A percentile compares a stretch with the other conserved stretches of the same genome.
These are phyloP conservation scores for Penicillium hesseltinei DNA, from an alignment of 2,329 filamentous ascomycete genomes.

Conservation along the genomic window DNA sequence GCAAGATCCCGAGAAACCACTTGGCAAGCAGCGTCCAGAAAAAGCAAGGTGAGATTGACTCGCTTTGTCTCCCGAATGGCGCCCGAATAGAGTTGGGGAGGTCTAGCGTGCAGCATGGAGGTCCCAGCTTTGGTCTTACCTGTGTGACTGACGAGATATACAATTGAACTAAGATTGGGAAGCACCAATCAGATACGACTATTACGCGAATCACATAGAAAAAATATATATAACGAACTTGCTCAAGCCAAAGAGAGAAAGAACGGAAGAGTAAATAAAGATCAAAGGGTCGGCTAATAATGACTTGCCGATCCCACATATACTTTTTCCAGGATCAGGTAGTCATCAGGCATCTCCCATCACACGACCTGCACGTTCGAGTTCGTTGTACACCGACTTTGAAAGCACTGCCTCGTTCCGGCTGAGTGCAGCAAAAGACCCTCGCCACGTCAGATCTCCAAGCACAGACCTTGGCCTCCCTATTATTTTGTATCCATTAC, in stretches of 20 bases:
- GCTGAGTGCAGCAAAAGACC: constrained; percentile 6
- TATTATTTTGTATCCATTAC: neutral
- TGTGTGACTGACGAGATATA: constrained; percentile 2
- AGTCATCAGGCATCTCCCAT: constrained; percentile 14
- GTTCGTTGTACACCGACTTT: constrained; percentile 13
- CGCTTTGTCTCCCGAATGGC: constrained; percentile 10
- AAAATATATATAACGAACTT: neutral
- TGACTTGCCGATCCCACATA: constrained; percentile 4
- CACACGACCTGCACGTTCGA: constrained; percentile 12
- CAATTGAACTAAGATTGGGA: neutral
- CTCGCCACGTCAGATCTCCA: constrained; percentile 10
- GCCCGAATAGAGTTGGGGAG: constrained; percentile 5
- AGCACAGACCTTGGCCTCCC: constrained; percentile 1
- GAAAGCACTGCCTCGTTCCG: constrained; percentile 11
- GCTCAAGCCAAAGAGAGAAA: neutral
- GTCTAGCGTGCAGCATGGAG: neutral
- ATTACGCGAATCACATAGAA: neutral
- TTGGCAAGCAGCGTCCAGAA: constrained; percentile 8
- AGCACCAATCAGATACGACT: neutral
- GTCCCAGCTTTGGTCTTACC: neutral
- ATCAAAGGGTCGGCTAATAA: neutral
- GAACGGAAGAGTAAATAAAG: neutral
- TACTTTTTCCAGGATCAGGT: constrained; percentile 8
- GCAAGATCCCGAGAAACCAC: constrained; percentile 5
- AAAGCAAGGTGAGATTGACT: constrained; percentile 9